These are phyloP conservation scores for Cardamine resedifolia DNA, from an alignment of 345 rosid genomes.

Conservation along the genomic window DNA sequence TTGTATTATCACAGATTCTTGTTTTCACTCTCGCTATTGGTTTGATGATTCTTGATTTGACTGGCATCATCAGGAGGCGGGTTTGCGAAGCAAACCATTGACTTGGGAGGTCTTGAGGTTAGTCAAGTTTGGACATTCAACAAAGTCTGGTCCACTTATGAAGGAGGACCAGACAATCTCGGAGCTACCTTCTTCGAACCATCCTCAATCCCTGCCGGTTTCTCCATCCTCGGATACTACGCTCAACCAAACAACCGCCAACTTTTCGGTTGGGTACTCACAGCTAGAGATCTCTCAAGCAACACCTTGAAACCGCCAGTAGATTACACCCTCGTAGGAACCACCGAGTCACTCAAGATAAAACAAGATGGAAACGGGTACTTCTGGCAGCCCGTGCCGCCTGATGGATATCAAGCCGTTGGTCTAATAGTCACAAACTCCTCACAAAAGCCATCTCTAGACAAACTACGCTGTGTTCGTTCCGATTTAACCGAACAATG, in stretches of 20 bases:
- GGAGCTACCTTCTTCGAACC: conserved; percentile 83
- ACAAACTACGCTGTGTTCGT: conserved; percentile 63
- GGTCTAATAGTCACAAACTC: conserved; percentile 66
- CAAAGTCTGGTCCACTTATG: conserved; percentile 57
- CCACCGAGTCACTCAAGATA: conserved; percentile 57
- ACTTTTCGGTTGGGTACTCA: conserved; percentile 67
- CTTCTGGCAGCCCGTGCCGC: conserved; percentile 74
- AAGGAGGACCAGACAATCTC: conserved; percentile 66
- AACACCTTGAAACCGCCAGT: conserved; percentile 49
- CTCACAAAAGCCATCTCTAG: conserved; percentile 62
- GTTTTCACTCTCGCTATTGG: not conserved
- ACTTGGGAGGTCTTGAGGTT: conserved; percentile 65
- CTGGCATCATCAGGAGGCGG: conserved; percentile 48
- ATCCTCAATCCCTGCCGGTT: conserved; percentile 48
- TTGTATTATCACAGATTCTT: not conserved
- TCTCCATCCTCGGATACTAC: conserved; percentile 58
- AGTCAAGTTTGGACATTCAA: conserved; percentile 53
- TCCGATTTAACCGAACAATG: conserved; percentile 65
- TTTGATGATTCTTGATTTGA: not conserved
- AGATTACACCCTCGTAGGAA: conserved; percentile 80
- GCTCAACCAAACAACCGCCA: conserved; percentile 60
- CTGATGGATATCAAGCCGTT: conserved; percentile 63
- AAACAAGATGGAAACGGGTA: conserved; percentile 64
- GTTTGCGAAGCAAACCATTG: conserved; percentile 55
- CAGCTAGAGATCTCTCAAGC: conserved; percentile 45